A percentile compares a stretch with the other conserved stretches of the same genome.
Conservation (phyloP, 208 protist species). For the Trypanosoma conorhini region DNA sequence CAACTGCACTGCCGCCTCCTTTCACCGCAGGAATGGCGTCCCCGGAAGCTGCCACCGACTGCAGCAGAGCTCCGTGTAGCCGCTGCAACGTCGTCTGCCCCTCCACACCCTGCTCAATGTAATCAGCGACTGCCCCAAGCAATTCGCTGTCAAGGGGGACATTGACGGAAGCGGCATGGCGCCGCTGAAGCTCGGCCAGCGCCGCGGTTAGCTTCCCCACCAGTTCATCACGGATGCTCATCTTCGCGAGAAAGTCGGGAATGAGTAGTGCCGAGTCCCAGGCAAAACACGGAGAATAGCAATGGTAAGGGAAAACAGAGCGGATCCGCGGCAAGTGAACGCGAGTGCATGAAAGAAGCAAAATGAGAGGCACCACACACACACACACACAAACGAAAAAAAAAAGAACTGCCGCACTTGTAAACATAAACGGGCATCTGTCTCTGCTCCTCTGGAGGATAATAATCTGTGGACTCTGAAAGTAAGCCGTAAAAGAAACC, state of each 20-base stretch:
- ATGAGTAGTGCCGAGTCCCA: background rate
- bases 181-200: conserved; percentile 24
- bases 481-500: conserved; percentile 9
- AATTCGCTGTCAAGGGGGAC: conserved; percentile 10
- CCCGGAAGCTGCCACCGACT: background rate
- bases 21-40: background rate
- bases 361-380: background rate
- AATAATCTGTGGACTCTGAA: conserved; percentile 1
- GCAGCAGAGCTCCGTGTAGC: conserved; percentile 9
- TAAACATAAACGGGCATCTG: background rate
- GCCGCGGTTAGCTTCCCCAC: conserved; percentile 6
- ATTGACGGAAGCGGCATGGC: background rate
- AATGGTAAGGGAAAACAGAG: conserved; percentile 3
- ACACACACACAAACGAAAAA: background rate
- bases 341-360: background rate
- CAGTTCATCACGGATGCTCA: conserved; percentile 20
- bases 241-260: conserved; percentile 2
- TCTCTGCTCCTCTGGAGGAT: background rate
- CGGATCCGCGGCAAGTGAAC: background rate
- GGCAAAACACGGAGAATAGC: background rate
- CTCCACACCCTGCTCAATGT: conserved; percentile 23
- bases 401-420: background rate
- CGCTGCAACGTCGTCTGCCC: conserved; percentile 10
- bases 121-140: conserved; percentile 26
- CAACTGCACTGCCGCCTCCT: background rate